Evolutionary conservation across 1,139 yeast genomes (phyloP), one percentile per base, ranked within the genome.

Genomic region (Debaryomyces psychrophilus): DNA sequence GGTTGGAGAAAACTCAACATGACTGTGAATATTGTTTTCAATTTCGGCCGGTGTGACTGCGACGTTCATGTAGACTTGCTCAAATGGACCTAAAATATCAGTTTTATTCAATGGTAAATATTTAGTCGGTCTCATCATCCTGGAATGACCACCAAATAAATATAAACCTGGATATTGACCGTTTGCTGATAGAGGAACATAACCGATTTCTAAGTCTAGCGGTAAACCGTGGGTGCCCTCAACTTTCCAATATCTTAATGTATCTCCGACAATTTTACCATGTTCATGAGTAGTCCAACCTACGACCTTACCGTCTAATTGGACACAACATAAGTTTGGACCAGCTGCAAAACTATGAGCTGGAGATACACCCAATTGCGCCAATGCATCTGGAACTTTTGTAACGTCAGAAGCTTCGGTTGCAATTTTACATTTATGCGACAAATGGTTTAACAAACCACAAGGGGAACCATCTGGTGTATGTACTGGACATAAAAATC

Each of bases 391-490:
- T 15, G 96, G 89, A 39, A 93, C 82, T 35, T 71, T 68, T 7
- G 87, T 76, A n/a, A 86, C 93, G 62, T 90, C 95, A 2, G 85
- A 73, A 37, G 83, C 85, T 40, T 71, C 69, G 8, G 98, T 92
- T 5, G 96, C 83, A 52, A 93, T 87, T 59, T 80, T 78, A 78
- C 99, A 93, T 68, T 89, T 90, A 70, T 93, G 97, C 8, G 99
- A 86, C 74, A 93, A 85, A 76, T 93, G 99, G 70, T 95, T 95
- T 60, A 93, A 77, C 65, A 93, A 77, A 72, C 99, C 99, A 85
- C 99, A 93, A 18, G 99, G 99, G 43, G 98, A 88, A 60, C 99
- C 99, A 87, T 93, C 99, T 2, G 99, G 99, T 12, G 99, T 93
- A 70, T 93, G 99, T 14, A 95, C 99, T 17, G 99, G 99, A 73